A percentile compares a stretch with the other conserved stretches of the same genome.
Conservation (phyloP, 345 rosid species). For the Eucalyptus decipiens region DNA sequence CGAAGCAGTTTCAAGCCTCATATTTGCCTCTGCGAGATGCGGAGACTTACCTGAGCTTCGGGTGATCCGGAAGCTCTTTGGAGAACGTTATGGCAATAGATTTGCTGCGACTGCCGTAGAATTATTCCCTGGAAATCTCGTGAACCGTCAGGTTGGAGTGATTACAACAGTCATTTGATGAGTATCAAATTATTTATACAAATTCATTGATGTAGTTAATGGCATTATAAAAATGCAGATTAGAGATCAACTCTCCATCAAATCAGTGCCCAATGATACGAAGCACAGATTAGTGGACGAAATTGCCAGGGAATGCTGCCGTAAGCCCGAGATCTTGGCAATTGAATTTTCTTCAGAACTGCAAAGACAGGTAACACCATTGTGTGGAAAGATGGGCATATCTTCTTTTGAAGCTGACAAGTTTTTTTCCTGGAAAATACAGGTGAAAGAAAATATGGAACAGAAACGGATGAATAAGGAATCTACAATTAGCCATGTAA, state of each 20-base stretch:
- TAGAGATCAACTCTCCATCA: constrained; percentile 29
- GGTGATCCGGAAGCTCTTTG: constrained; percentile 43
- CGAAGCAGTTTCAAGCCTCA: constrained; percentile 83
- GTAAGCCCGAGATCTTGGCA: constrained; percentile 31
- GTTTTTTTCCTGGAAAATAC: not conserved
- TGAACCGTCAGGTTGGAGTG: constrained; percentile 46
- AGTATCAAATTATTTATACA: not conserved
- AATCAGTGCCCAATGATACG: constrained; percentile 30
- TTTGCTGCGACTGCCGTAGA: constrained; percentile 40
- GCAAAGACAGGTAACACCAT: constrained; percentile 23
- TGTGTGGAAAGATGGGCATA: not conserved
- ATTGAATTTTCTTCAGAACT: constrained; percentile 33
- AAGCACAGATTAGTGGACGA: constrained; percentile 42
- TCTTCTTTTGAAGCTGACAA: not conserved
- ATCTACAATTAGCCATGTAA: not conserved
- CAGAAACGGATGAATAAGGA: not conserved
- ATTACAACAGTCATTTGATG: not conserved
- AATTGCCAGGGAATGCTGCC: constrained; percentile 33
- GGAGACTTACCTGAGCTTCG: constrained; percentile 76
- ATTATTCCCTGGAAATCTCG: constrained; percentile 52
- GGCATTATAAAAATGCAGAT: constrained; percentile 13
- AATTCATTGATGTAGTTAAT: not conserved
- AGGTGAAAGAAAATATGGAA: constrained; percentile 4
- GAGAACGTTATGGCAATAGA: constrained; percentile 56
- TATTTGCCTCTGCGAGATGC: constrained; percentile 77